These are phyloP conservation scores for Lindgomyces ingoldianus DNA, from an alignment of 495 filamentous ascomycete genomes.

Conservation along the genomic window DNA sequence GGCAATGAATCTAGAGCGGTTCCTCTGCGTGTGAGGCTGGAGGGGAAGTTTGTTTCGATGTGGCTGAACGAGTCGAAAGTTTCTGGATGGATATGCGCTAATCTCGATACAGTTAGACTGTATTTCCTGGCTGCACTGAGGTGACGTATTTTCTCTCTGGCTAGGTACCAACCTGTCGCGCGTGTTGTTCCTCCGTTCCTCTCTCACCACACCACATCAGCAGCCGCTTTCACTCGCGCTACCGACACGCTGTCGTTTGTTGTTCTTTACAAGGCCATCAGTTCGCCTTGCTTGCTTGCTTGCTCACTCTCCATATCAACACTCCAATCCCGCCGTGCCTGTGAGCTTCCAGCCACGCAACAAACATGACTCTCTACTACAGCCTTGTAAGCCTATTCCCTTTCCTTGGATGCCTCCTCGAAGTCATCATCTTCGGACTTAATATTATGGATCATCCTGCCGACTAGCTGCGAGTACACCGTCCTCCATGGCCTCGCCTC, in stretches of 20 bases:
- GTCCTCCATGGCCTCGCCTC: background rate
- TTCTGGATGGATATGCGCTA: background rate
- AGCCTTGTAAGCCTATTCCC: constrained; percentile 70
- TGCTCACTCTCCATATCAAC: background rate
- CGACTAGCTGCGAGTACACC: background rate
- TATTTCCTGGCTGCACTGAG: background rate
- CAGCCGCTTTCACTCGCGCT: background rate
- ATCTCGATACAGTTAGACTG: background rate
- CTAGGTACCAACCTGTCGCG: constrained; percentile 18
- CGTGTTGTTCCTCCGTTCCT: background rate
- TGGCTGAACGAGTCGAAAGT: background rate
- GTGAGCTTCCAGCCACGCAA: constrained; percentile 26
- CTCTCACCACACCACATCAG: background rate
- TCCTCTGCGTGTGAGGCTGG: background rate
- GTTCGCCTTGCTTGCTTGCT: background rate
- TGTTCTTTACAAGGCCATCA: background rate
- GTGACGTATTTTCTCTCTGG: constrained; percentile 26
- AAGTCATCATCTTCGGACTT: background rate
- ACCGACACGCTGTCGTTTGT: background rate
- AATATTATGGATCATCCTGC: background rate
- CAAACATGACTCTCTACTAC: constrained; percentile 98
- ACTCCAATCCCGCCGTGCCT: constrained; percentile 20
- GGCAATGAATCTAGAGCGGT: background rate
- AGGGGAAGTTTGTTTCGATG: background rate
- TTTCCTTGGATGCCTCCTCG: background rate